Base-by-base conservation (phyloP, 108 stramenopile species). In the Stephanodiscus minutulus region DNA sequence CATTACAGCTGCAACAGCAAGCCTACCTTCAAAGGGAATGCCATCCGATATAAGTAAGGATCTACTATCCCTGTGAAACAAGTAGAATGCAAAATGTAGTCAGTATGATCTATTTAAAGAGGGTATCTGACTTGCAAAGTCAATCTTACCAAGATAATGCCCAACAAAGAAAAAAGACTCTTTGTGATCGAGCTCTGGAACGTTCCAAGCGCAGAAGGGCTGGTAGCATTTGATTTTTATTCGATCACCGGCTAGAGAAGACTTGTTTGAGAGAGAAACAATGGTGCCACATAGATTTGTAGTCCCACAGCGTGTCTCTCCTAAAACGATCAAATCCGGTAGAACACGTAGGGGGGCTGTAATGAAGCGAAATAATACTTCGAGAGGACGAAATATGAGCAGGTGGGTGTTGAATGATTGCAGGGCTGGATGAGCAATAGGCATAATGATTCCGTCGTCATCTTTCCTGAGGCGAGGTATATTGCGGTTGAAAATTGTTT, bases 161-260 rank as follows among this genome's bases (percentile, higher is more conserved):
- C 88, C 85, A 21, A 83, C 85, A 61, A 88, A 88, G 56, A 83
- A 88, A 56, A 88, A 88, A 0, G 85, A 77, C 50, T 88, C 88
- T 57, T 88, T 88, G 33, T 75, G 20, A 29, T 86, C 85, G 0
- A 88, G 72, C 66, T 86, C 85, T 8, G 85, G 85, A 66, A 84
- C 83, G 48, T 54, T 74, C 88, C 88, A 88, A 13, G 83, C 75
- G 66, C 88, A 88, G 63, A 88, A 86, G 50, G 88, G 88, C 29
- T 67, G 62, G 65, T 83, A 79, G 49, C 83, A 83, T 56, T 80
- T 86, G 64, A 79, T 68, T 21, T 50, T 60, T 36, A 39, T 35
- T 59, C 44, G 46, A n/a, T 41, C 69, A 20, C 17, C 53, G 31
- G 48, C 20, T 46, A 37, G 37, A 36, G n/a, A 15, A 27, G 55